Conservation (phyloP, 2,329 filamentous ascomycete species). For the Polychaeton citri region DNA sequence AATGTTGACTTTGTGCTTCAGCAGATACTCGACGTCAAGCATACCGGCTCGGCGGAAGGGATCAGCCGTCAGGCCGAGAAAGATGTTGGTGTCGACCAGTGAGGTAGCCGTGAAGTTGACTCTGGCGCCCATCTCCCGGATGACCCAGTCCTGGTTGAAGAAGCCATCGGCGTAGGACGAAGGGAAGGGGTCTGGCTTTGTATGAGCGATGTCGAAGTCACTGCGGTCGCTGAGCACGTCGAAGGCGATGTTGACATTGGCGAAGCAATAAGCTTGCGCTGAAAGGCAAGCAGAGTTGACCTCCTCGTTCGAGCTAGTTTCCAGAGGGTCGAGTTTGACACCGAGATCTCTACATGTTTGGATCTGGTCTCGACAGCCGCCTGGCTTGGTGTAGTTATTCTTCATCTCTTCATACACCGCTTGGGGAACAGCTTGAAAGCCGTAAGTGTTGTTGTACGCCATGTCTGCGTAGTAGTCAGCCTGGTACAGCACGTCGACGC, state of each 20-base stretch:
- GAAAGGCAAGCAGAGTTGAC: constrained; percentile 29
- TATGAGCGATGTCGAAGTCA: constrained; percentile 12
- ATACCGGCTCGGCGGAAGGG: constrained; percentile 27
- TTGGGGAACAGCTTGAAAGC: constrained; percentile 36
- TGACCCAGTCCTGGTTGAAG: constrained; percentile 31
- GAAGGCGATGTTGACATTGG: constrained; percentile 7
- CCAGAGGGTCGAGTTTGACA: constrained; percentile 35
- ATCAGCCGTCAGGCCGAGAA: constrained; percentile 23
- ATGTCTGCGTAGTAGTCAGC: neutral
- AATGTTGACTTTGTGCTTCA: constrained; percentile 38
- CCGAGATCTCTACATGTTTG: constrained; percentile 36
- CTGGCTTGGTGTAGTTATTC: constrained; percentile 30
- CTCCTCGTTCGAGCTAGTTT: constrained; percentile 24
- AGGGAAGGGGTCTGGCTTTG: constrained; percentile 11
- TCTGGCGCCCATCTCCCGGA: constrained; percentile 32
- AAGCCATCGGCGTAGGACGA: constrained; percentile 23
- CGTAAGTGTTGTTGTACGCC: constrained; percentile 44
- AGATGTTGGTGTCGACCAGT: constrained; percentile 1
- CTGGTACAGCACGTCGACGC: neutral
- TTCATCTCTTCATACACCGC: constrained; percentile 21
- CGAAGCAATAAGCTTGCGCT: constrained; percentile 8
- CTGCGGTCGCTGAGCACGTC: constrained; percentile 5
- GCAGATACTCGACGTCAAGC: constrained; percentile 28
- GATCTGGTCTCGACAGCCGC: constrained; percentile 34
- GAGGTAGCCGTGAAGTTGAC: constrained; percentile 30